Percentiles rank a stretch among this genome's conserved stretches.
phyloP scores from a whole-genome alignment of 352 stramenopile genomes.

The Phytophthora citrophthora region DNA sequence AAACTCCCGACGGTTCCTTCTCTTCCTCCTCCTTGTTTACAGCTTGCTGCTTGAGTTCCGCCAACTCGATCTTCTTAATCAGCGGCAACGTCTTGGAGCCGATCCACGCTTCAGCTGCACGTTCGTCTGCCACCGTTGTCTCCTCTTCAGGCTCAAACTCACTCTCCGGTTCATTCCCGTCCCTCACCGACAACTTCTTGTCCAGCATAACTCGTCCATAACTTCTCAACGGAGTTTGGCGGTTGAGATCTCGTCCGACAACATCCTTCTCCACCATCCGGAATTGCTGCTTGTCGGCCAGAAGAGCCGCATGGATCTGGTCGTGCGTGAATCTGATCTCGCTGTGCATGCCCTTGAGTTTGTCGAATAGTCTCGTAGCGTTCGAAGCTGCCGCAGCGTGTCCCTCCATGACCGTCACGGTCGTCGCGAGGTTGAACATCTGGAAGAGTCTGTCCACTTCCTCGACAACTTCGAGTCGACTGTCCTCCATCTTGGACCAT shows the following conservation, averaged over 20 bases:
- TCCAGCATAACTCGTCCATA: neutral
- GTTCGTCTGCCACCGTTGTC: neutral
- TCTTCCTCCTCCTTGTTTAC: neutral
- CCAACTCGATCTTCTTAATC: neutral
- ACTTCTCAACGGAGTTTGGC: neutral
- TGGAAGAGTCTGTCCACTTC: slow-evolving; percentile 41
- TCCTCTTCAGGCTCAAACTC: neutral
- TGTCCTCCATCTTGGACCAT: slow-evolving; percentile 27
- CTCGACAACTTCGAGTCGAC: slow-evolving; percentile 26
- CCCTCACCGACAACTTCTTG: neutral
- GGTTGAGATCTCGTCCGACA: neutral
- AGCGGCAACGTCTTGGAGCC: neutral
- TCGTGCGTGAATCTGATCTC: slow-evolving; percentile 19
- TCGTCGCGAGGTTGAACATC: slow-evolving; percentile 31
- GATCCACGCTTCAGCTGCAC: neutral
- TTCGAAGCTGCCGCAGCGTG: slow-evolving; percentile 5
- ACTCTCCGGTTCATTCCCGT: neutral
- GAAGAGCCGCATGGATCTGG: slow-evolving; percentile 15
- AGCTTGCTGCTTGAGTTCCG: neutral
- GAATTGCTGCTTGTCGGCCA: slow-evolving; percentile 1
- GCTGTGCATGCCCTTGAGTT: slow-evolving; percentile 18
- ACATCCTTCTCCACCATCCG: neutral
- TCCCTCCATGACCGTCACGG: slow-evolving; percentile 22
- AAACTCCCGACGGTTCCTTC: neutral
- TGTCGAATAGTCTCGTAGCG: slow-evolving; percentile 8